These are phyloP conservation scores for Russula foetens DNA, from an alignment of 768 basidiomycete genomes.

Conservation along the genomic window DNA sequence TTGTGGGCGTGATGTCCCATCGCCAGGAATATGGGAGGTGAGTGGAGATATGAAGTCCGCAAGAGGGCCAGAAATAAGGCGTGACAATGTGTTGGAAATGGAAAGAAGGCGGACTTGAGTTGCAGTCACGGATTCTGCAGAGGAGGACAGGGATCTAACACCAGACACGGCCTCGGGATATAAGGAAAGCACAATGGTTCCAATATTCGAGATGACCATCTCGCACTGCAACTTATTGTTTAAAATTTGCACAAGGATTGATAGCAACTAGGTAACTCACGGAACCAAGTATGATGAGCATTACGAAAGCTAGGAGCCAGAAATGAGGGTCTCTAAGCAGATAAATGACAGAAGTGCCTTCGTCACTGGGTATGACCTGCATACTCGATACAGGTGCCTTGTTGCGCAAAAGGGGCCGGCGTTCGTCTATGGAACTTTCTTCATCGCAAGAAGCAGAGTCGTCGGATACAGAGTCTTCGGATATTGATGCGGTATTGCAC, in stretches of 20 bases:
- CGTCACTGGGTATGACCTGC: conserved; percentile 23
- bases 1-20: conserved; percentile 31
- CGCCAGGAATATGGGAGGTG: conserved; percentile 35
- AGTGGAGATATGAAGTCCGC: conserved; percentile 69
- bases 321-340: conserved; percentile 51
- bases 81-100: conserved; percentile 60
- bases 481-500: background rate
- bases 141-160: conserved; percentile 14
- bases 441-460: conserved; percentile 17
- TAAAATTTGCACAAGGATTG: background rate
- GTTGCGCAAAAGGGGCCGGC: conserved; percentile 26
- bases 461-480: conserved; percentile 11
- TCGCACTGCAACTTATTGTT: conserved; percentile 29
- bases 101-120: conserved; percentile 67
- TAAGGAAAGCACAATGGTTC: conserved; percentile 63
- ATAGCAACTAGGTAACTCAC: conserved; percentile 35
- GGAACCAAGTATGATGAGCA: conserved; percentile 52
- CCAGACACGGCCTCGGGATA: conserved; percentile 27
- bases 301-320: conserved; percentile 51
- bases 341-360: conserved; percentile 31
- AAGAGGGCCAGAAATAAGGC: conserved; percentile 57
- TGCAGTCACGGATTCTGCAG: conserved; percentile 36
- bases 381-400: conserved; percentile 20
- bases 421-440: conserved; percentile 14
- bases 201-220: conserved; percentile 80